Conservation (phyloP, 306 rosid species). For the Malus sylvestris region DNA sequence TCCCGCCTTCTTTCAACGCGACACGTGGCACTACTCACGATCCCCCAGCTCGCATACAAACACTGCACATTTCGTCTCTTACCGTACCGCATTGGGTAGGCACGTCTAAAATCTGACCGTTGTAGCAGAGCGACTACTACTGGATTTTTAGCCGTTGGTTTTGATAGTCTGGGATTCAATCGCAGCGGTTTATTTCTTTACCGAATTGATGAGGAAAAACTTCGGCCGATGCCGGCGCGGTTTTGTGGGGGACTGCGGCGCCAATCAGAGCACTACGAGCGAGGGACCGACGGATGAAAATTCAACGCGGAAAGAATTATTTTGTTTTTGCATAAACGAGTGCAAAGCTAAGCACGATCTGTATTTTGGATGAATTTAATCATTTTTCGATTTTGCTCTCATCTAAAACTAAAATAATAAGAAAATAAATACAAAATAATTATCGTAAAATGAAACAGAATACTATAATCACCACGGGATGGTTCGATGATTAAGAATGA, state of each 20-base stretch:
- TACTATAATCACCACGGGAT: too few relatives aligned
- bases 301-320: background rate
- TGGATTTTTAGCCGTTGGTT: background rate
- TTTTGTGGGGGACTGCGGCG: background rate
- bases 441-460: background rate
- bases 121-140: background rate
- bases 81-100: background rate
- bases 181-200: background rate
- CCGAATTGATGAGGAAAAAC: background rate
- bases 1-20: background rate
- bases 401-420: background rate
- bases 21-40: conserved; percentile 11
- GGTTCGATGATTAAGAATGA: too few relatives aligned
- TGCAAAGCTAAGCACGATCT: conserved; percentile 17
- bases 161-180: background rate
- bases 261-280: background rate
- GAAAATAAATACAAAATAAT: background rate
- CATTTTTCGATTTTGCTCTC: background rate
- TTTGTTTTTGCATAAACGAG: background rate
- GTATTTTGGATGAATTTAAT: background rate
- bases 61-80: background rate
- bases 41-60: background rate
- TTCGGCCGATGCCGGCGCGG: too few relatives aligned
- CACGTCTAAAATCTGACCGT: conserved; percentile 1
- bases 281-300: background rate